Base-by-base conservation (phyloP, 768 basidiomycete species). In the Tricholoma matsutake region DNA sequence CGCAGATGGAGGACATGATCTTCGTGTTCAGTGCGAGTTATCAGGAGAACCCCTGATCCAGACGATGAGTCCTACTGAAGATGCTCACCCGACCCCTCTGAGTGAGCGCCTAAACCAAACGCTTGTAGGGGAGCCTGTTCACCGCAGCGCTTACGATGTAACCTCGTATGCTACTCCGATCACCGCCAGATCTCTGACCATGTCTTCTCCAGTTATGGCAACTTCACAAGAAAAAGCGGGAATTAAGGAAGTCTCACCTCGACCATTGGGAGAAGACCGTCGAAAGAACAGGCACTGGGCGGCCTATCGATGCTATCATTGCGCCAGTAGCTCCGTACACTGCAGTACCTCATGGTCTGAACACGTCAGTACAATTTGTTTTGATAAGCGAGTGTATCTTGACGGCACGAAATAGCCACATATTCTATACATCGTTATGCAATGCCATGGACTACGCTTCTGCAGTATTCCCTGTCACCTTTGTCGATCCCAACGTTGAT, bases 251-350 rank as follows among this genome's bases (percentile, higher is more conserved):
- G 61, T 78, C 80, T 35, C 84, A 89, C 66, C 73, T 89, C 25
- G 83, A 85, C 59, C 78, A 83, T 39, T 90, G 88, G 88, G 79
- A 84, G 54, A 75, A 68, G 8, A 87, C 87, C 0, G 72, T 71
- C 0, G 62, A 58, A 3, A 63, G 63, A 4, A 91, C 88, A 0
- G 83, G 81, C 0, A 91, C 88, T 1, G 86, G 86, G 0, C 77
- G 90, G 0, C 87, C 88, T 4, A 79, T 92, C 28, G 91, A 92
- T 65, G 88, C 87, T 1, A 85, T 92, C 59, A 86, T 92, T 22
- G 79, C 80, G 1, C 86, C 91, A 8, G 82, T 76, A 0, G 82
- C 84, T 6, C 81, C 88, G 3, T 85, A 79, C 67, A 76, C 82
- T 1, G 86, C 89, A 0, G 76, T 84, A 3, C 88, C 85, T 6